A percentile compares a stretch with the other conserved stretches of the same genome.
phyloP scores from a whole-genome alignment of 2,329 filamentous ascomycete species.

The Geosmithia morbida region DNA sequence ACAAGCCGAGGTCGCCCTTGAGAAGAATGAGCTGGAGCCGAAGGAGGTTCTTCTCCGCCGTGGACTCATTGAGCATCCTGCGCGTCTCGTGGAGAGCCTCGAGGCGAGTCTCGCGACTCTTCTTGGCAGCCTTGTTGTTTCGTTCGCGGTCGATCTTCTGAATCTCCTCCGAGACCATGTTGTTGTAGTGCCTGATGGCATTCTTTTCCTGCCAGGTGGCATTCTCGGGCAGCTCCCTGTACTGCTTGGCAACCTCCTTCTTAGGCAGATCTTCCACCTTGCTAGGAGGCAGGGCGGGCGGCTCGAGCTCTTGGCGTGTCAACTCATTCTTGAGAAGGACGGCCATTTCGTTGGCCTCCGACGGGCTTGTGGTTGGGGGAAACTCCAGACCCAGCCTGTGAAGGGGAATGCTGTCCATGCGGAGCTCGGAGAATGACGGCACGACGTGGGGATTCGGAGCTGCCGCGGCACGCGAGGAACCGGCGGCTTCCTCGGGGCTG shows the following conservation, averaged over 20 bases:
- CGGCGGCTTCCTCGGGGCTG: too few relatives aligned
- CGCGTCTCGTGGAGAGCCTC: conserved; percentile 11
- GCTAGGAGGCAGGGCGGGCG: conserved; percentile 13
- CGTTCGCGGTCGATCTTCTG: conserved; percentile 13
- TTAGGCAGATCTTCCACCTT: conserved; percentile 10
- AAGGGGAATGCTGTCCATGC: too few relatives aligned
- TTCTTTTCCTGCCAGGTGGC: conserved; percentile 1
- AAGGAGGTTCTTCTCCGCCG: conserved; percentile 13
- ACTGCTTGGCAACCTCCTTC: conserved; percentile 10
- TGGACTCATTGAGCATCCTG: conserved; percentile 8
- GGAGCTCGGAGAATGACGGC: too few relatives aligned
- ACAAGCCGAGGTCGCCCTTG: conserved; percentile 9
- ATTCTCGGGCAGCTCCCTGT: conserved; percentile 6
- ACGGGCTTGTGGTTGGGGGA: too few relatives aligned
- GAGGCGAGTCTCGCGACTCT: conserved; percentile 15
- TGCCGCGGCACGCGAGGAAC: too few relatives aligned
- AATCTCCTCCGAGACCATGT: conserved; percentile 10
- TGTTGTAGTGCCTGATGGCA: conserved; percentile 7
- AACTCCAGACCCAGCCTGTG: too few relatives aligned
- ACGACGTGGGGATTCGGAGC: too few relatives aligned
- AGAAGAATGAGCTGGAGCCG: conserved; percentile 10
- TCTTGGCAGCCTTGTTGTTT: conserved; percentile 23
- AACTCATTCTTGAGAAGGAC: conserved; percentile 8
- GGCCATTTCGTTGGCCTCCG: too few relatives aligned
- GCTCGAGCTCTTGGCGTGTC: conserved; percentile 6